phyloP scores from a whole-genome alignment of 2,329 filamentous ascomycete species.

The Exophiala xenobiotica region DNA sequence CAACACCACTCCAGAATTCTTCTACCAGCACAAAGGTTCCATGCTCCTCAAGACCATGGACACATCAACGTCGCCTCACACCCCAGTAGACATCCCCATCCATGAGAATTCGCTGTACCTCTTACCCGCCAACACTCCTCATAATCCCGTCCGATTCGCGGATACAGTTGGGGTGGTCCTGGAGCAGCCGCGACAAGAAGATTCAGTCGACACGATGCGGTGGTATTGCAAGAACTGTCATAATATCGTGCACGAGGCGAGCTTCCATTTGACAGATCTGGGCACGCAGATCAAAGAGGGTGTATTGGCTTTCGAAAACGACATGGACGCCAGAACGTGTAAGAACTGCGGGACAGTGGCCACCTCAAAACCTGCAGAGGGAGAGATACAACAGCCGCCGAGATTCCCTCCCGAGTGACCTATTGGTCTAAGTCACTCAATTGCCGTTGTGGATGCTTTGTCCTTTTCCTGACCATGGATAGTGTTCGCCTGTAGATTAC shows the following conservation, averaged over 20 bases:
- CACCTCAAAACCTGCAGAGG: constrained; percentile 48
- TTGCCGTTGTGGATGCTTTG: constrained; percentile 7
- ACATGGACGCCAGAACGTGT: constrained; percentile 71
- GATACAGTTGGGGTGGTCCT: constrained; percentile 92
- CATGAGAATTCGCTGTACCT: constrained; percentile 92
- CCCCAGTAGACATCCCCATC: constrained; percentile 83
- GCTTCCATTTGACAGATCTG: constrained; percentile 84
- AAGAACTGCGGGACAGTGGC: constrained; percentile 73
- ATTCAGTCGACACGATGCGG: constrained; percentile 72
- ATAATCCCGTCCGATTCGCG: constrained; percentile 91
- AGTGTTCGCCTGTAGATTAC: neutral
- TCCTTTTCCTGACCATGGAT: neutral
- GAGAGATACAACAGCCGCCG: constrained; percentile 45
- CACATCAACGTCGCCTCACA: constrained; percentile 46
- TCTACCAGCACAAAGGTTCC: constrained; percentile 91
- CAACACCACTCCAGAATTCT: constrained; percentile 94
- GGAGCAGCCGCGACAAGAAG: constrained; percentile 74
- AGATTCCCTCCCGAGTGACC: constrained; percentile 34
- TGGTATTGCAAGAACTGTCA: constrained; percentile 83
- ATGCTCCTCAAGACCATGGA: constrained; percentile 95
- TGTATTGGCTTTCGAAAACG: constrained; percentile 75
- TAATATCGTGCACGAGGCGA: constrained; percentile 76
- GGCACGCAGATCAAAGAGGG: constrained; percentile 93
- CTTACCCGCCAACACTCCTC: constrained; percentile 88
- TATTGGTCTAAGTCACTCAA: constrained; percentile 2